Conservation (phyloP, 352 stramenopile species). For the Globisporangium yorkense region DNA sequence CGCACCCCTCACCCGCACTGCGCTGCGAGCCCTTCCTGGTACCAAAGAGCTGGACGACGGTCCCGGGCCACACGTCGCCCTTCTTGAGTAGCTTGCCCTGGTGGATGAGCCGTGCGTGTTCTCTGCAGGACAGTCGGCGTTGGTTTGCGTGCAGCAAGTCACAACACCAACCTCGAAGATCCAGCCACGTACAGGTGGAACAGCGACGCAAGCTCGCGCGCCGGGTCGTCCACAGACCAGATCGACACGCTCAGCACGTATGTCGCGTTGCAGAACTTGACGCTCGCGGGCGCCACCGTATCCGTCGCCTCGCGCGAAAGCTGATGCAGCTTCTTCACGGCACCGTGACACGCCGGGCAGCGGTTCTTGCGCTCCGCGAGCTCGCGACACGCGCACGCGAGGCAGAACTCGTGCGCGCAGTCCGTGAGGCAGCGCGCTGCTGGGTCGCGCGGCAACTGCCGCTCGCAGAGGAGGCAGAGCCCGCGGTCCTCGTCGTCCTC, state of each 20-base stretch:
- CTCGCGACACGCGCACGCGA: conserved; percentile 53
- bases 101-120: conserved; percentile 72
- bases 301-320: conserved; percentile 16
- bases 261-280: conserved; percentile 79
- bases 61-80: conserved; percentile 74
- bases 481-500: conserved; percentile 8
- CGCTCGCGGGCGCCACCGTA: conserved; percentile 32
- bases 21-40: conserved; percentile 31
- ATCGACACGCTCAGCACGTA: conserved; percentile 79
- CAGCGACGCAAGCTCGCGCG: conserved; percentile 47
- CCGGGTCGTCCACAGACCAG: conserved; percentile 68
- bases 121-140: conserved; percentile 18
- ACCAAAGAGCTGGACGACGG: conserved; percentile 78
- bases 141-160: no score
- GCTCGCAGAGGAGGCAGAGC: conserved; percentile 55
- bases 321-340: conserved; percentile 59
- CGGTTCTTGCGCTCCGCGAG: conserved; percentile 54
- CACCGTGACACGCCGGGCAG: conserved; percentile 53
- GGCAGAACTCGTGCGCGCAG: conserved; percentile 79
- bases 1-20: background rate
- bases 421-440: conserved; percentile 59
- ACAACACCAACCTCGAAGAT: background rate
- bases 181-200: conserved; percentile 59
- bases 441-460: conserved; percentile 23
- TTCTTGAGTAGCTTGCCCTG: conserved; percentile 79